Conservation (phyloP, 2,329 filamentous ascomycete species). For the Xylariaceae sp. region DNA sequence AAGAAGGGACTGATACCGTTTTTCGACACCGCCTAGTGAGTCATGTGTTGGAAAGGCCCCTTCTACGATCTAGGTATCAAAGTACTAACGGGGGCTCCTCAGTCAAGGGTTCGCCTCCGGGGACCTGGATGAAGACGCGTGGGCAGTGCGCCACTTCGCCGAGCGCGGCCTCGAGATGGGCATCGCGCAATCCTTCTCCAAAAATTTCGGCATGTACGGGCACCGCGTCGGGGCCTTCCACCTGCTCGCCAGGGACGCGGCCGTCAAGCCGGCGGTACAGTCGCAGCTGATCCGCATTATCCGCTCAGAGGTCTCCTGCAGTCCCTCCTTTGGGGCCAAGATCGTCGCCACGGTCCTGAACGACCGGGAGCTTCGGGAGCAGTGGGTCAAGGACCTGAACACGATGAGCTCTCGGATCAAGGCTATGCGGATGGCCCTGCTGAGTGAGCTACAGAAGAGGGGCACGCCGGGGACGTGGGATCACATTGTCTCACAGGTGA, state of each 20-base stretch:
- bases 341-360: conserved; percentile 25
- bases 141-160: conserved; percentile 28
- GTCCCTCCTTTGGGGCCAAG: conserved; percentile 26
- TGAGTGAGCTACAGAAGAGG: conserved; percentile 18
- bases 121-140: conserved; percentile 29
- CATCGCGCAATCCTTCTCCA: conserved; percentile 31
- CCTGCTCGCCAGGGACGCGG: conserved; percentile 5
- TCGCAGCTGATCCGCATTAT: conserved; percentile 14
- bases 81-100: background rate
- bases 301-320: conserved; percentile 25
- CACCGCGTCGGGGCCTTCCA: conserved; percentile 28
- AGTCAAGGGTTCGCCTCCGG: conserved; percentile 34
- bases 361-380: conserved; percentile 13
- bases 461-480: conserved; percentile 26
- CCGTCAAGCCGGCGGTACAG: conserved; percentile 2
- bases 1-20: conserved; percentile 27
- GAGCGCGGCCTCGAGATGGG: conserved; percentile 16
- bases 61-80: background rate
- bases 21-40: conserved; percentile 33
- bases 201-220: conserved; percentile 35
- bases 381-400: conserved; percentile 31
- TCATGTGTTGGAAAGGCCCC: background rate
- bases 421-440: conserved; percentile 23
- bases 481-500: conserved; percentile 20
- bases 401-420: conserved; percentile 30